Base-by-base conservation (phyloP, 2,329 filamentous ascomycete genomes). In the Parasarocladium wereldwijsianum region DNA sequence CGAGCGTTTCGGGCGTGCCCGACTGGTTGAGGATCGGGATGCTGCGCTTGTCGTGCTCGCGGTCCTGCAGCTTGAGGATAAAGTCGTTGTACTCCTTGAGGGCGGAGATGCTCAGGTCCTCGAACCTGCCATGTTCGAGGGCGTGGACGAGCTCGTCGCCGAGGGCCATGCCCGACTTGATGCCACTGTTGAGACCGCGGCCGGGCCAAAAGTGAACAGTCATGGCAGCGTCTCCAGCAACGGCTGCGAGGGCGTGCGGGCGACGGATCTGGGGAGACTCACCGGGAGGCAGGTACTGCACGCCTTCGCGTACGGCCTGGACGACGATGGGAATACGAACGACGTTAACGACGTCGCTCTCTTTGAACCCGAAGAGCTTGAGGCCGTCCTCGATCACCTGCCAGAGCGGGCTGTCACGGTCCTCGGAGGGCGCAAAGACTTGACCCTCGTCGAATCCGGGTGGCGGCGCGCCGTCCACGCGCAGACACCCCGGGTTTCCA, bases 141-240 rank as follows among this genome's bases (percentile, higher is more conserved):
- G 48, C 46, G 31, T 50, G 43, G 3, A 50, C 50, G 17, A 54
- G 45, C 35, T 52, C 49, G 30, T 53, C 47, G 9, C 48, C 50
- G 8, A 51, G 35, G 0, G 51, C 47, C 14, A 54, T 42, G 6
- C 48, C 51, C 1, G 50, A 40, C 26, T 52, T 54, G 40, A 54
- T 51, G 19, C 49, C 50, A 34, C 47, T 52, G 36, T 53, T 53
- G 4, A 53, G 40, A 0, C 50, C 50, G 6, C 50, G 42, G 1
- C 51, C 51, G 0, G 51, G 49, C 51, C 49, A 53, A 28, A 53
- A 54, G 33, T 53, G 49, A 4, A 53, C 50, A 6, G 46, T 52
- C 46, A 53, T 52, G 15, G 47, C 47, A 2, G 50, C 46, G 20
- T 54, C 51, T 2, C 50, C 51, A 0, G 50, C 48, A 1, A 54